Evolutionary conservation across 257 asterid genomes (phyloP), one percentile per base, ranked within the genome.

Genomic region (Ligustrum vulgare): DNA sequence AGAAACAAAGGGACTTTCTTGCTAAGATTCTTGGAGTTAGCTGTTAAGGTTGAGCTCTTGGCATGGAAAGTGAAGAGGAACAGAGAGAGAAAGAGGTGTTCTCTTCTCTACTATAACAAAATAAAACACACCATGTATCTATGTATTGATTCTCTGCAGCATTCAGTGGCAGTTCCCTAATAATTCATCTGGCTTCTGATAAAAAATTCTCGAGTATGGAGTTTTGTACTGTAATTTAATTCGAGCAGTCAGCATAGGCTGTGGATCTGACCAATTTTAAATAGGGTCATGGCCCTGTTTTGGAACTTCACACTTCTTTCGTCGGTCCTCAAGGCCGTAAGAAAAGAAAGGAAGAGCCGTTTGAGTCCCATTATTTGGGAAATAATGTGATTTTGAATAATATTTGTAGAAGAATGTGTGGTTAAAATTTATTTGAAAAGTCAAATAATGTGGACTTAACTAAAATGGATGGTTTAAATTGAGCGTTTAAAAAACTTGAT

Each of bases 121-220:
- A 36, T 37, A 37, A 37, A 37, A 41, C 47, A 11, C 15, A 11
- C 20, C 58, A 47, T 13, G 7, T 15, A 15, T 47, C 58, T 47
- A 47, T 13, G 7, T 18, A 49, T 75, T 78, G 83, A 82, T 81
- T 74, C 81, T 76, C 87, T 79, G 87, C 76, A 77, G 72, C 3
- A 71, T 23, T 79, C 88, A 81, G 89, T 32, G 77, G 72, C 77
- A 77, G 78, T 72, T 75, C 72, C 82, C 77, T 69, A 37, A 71
- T 72, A 75, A 69, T 69, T 74, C 74, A 69, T 47, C 60, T 68
- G 71, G 73, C 73, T 18, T 68, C 45, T 7, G 7, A 37, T 37
- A 28, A 4, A 54, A 54, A 15, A 18, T 4, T 13, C 7, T 4
- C 1, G 12, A 54, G 63, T 16, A n/a, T 56, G 65, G 5, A 56